Base-by-base conservation (phyloP, 1,284 basidiomycete species). In the Trichosporon faecale region DNA sequence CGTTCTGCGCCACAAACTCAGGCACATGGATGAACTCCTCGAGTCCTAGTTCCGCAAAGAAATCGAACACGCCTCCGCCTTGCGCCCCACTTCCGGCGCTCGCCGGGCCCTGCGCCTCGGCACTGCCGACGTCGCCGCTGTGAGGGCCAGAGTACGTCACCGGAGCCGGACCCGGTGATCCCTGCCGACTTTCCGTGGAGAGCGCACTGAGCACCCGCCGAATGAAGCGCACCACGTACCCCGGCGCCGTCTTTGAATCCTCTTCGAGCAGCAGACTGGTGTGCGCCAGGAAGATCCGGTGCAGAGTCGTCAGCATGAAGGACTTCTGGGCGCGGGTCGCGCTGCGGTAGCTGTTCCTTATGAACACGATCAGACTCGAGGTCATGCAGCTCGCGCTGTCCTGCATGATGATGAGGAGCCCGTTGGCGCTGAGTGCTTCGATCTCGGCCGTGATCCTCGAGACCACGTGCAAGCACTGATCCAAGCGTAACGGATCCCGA, bases 301-400 rank as follows among this genome's bases (percentile, higher is more conserved):
- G 73, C 3, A 75, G 65, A 5, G 70, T 67, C 2, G 66, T 68
- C 31, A 75, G 68, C 9, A 73, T 70, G 64, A 68, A 70, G 23
- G 64, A 37, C 65, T 70, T 69, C 44, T 75, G 72, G 12, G 61
- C 65, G 11, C 71, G 60, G 3, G 72, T 74, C 11, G 73, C 68
- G 21, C 66, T 66, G n/a, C 75, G 71, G 70, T 78, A 80, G 11
- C 76, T 71, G 77, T 79, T 79, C 37, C 76, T 70, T 11, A 76
- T 65, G 37, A 80, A 75, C 1, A 76, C 73, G 6, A 70, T 74
- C 3, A 79, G 61, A 12, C 11, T 12, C 1, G 72, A 72, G 16
- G 76, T 76, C 78, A 78, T 77, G 68, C 76, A 77, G 21, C 73
- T 76, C 14, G 75, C 77, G 18, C 75, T 77, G 68, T 80, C 79